Percentiles rank a stretch among this genome's conserved stretches.
These are phyloP conservation scores for Peronospora farinosa DNA, from an alignment of 352 stramenopile genomes.

Conservation along the genomic window DNA sequence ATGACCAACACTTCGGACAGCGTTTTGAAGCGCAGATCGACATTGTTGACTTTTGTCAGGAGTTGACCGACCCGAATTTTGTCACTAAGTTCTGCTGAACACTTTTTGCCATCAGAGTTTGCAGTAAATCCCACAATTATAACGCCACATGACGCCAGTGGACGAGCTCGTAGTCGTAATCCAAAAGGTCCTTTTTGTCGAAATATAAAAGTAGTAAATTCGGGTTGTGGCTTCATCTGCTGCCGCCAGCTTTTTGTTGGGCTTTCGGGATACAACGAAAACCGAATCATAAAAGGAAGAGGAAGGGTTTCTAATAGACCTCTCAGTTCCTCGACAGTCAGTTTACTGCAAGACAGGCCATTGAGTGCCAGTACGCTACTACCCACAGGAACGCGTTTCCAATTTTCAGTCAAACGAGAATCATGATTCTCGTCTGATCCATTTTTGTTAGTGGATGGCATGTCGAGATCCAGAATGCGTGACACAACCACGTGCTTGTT, in stretches of 20 bases:
- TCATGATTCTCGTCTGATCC: conserved; percentile 19
- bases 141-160: conserved; percentile 53
- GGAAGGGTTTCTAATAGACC: conserved; percentile 45
- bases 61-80: conserved; percentile 70
- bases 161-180: conserved; percentile 65
- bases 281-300: conserved; percentile 54
- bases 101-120: conserved; percentile 45
- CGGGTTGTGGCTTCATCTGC: conserved; percentile 41
- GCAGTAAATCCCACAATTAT: conserved; percentile 70
- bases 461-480: conserved; percentile 39
- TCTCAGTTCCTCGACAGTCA: conserved; percentile 65
- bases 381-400: conserved; percentile 47
- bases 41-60: conserved; percentile 56
- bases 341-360: conserved; percentile 59
- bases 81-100: conserved; percentile 53
- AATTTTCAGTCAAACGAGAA: conserved; percentile 25
- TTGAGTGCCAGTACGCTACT: conserved; percentile 70
- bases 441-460: conserved; percentile 1
- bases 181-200: conserved; percentile 69
- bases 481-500: conserved; percentile 67
- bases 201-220: conserved; percentile 60
- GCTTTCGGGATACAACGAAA: conserved; percentile 62
- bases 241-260: conserved; percentile 43
- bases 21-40: conserved; percentile 60
- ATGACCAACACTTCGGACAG: conserved; percentile 53